Conservation (phyloP, 257 asterid genomes). For the Mentha longifolia region DNA sequence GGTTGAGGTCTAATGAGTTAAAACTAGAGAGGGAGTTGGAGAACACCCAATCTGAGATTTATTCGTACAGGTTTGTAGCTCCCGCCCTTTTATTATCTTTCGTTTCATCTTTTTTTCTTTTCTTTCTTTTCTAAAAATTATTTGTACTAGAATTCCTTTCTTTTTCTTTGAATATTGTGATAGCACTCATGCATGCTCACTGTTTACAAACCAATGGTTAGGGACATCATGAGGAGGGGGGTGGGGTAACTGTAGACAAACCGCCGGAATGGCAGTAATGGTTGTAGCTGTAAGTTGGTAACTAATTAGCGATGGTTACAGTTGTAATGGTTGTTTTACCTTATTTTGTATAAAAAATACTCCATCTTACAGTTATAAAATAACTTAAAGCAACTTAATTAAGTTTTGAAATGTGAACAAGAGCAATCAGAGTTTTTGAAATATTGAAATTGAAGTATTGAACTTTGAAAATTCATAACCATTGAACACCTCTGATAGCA, state of each 20-base stretch:
- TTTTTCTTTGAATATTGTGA: not conserved
- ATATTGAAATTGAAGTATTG: no score
- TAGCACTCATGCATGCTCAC: not conserved
- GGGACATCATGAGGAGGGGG: not conserved
- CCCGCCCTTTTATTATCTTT: constrained; percentile 19
- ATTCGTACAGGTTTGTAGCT: constrained; percentile 64
- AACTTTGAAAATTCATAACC: not conserved
- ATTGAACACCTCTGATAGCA: not conserved
- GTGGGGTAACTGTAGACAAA: not conserved
- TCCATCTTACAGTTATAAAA: not conserved
- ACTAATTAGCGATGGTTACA: not conserved
- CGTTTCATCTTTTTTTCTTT: constrained; percentile 21
- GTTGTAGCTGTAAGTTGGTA: not conserved
- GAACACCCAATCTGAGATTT: constrained; percentile 66
- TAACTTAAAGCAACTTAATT: not conserved
- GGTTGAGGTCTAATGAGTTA: constrained; percentile 95
- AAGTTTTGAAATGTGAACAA: not conserved
- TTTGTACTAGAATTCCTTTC: not conserved
- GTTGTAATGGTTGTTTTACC: not conserved
- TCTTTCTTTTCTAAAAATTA: constrained; percentile 11
- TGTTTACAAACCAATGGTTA: not conserved
- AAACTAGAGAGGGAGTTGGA: constrained; percentile 90
- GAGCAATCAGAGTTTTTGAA: not conserved
- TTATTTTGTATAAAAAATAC: not conserved
- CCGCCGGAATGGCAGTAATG: not conserved